Conservation (phyloP, 768 basidiomycete genomes). For the Boletus vermiculosoides region DNA sequence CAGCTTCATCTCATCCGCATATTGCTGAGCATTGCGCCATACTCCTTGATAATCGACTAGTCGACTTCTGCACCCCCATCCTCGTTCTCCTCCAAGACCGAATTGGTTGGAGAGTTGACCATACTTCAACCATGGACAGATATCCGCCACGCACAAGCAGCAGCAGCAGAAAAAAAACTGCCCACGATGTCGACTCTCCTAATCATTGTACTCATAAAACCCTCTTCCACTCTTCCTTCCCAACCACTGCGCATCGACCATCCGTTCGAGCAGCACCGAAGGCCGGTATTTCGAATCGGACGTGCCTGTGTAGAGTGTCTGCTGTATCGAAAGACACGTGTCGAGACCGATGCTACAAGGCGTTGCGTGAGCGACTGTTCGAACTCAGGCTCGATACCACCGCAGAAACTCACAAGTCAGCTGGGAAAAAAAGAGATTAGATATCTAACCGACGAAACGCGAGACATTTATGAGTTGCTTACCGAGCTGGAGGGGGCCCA, state of each 20-base stretch:
- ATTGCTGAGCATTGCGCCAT: not conserved
- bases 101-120: not conserved
- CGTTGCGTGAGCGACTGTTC: not conserved
- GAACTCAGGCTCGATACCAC: not conserved
- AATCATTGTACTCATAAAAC: conserved; percentile 77
- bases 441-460: not conserved
- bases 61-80: no score
- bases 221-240: conserved; percentile 93
- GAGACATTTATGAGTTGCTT: conserved; percentile 3
- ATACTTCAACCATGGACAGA: not conserved
- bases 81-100: no score
- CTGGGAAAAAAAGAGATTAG: conserved; percentile 16
- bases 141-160: not conserved
- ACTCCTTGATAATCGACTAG: not conserved
- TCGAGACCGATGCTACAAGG: conserved; percentile 85
- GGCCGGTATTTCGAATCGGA: conserved; percentile 96
- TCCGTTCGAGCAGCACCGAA: conserved; percentile 82
- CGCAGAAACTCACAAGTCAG: conserved; percentile 31
- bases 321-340: conserved; percentile 91
- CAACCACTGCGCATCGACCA: conserved; percentile 96
- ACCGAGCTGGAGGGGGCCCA: conserved; percentile 92
- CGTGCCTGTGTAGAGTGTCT: conserved; percentile 84
- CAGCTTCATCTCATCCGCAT: no score
- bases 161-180: not conserved
- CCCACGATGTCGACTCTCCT: not conserved